Base-by-base conservation (phyloP, 768 basidiomycete genomes). In the Mycena sanguinolenta region DNA sequence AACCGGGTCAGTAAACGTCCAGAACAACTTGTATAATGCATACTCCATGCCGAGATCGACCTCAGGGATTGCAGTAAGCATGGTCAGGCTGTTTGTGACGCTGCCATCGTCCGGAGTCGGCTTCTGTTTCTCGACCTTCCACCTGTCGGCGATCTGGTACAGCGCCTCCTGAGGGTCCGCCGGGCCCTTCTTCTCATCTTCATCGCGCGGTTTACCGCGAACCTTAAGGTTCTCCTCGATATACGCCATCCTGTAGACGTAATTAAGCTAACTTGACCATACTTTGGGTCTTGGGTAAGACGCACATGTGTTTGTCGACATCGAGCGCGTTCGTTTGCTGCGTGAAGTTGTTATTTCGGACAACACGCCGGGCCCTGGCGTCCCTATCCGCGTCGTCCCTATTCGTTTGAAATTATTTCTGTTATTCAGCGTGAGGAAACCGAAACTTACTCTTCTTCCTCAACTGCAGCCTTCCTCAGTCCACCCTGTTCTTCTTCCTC, bases 41-140 rank as follows among this genome's bases (percentile, higher is more conserved):
- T 75, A 98, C 97, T 99, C 96, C 93, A 99, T 98, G 65, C 98
- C 98, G 5, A 99, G 86, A 80, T 99, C 97, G 12, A 99, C 96
- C 78, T 99, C 98, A 0, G 97, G 98, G 75, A 99, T 99, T 39
- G 95, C 96, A 19, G 97, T 98, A 63, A 99, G 85, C 98, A 99
- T 99, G 4, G 95, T 91, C 80, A 97, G 77, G 74, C 94, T 96
- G 72, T 95, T 96, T 16, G 96, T 95, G 28, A 98, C 96, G 76
- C 89, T 98, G 10, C 97, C 98, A 70, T 97, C 97, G 69, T 98
- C 95, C 4, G 88, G 85, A 57, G 86, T 84, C 21, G 88, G 85
- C 52, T 89, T 85, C 74, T 86, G 80, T 76, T 88, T 89, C 55
- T 87, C 87, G 7, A 84, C 79, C 76, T 88, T 91, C 86, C 89